These are phyloP conservation scores for Aureobasidium musti DNA, from an alignment of 2,329 filamentous ascomycete genomes.

Conservation along the genomic window DNA sequence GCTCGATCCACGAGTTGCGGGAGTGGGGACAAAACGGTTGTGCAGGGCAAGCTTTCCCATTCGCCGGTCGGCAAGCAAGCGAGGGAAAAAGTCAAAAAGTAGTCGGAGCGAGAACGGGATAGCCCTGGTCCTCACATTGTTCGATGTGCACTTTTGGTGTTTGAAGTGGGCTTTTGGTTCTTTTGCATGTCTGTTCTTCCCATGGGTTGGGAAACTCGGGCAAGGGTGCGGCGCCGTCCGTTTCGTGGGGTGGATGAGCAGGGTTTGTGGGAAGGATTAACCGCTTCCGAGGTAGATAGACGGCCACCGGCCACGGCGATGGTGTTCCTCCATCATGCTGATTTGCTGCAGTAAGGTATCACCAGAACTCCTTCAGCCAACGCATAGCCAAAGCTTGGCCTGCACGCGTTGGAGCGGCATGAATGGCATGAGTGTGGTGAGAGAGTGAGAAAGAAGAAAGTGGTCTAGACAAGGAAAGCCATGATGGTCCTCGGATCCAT, in stretches of 20 bases:
- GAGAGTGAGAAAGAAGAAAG: background rate
- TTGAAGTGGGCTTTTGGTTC: background rate
- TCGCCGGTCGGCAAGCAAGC: conserved; percentile 27
- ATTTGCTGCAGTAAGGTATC: conserved; percentile 1
- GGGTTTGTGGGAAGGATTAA: conserved; percentile 10
- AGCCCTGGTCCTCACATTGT: background rate
- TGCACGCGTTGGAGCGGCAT: background rate
- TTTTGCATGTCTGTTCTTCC: background rate
- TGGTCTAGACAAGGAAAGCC: background rate
- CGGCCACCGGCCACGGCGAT: conserved; percentile 1
- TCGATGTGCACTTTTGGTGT: background rate
- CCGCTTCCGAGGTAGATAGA: background rate
- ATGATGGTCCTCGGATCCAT: background rate
- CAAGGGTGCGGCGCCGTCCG: conserved; percentile 2
- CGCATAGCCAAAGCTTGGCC: conserved; percentile 14
- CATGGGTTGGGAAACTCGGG: background rate
- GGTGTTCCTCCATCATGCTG: conserved; percentile 5
- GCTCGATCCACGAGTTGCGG: conserved; percentile 4
- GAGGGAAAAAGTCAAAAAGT: background rate
- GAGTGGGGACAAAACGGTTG: conserved; percentile 5
- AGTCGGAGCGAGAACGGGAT: background rate
- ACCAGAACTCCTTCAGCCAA: conserved; percentile 19
- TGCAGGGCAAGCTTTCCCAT: background rate
- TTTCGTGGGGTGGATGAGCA: background rate
- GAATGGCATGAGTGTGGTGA: conserved; percentile 6